Evolutionary conservation across 192 early-diverging fungal genomes (phyloP), one percentile per base, ranked within the genome.

Genomic region (Umbelopsis vinacea): DNA sequence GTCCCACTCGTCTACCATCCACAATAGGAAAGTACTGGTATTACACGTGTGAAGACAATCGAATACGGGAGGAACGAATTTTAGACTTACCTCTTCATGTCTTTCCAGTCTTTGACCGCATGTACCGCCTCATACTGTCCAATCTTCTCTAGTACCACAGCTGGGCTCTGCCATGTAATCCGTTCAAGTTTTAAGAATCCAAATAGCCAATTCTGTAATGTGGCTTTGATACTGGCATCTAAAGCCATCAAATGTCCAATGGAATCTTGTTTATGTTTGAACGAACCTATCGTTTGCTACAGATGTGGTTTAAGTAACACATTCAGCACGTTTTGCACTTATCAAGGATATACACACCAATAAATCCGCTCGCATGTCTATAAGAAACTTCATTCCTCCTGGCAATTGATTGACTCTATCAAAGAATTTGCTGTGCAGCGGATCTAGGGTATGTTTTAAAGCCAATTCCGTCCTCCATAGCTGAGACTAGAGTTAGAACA

Each of bases 61-160:
- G 5, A 29, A 70, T 24, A 52, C 40, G 46, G 14, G 11, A 21
- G 6, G 24, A n/a, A 12, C 7, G 67, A 4, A 40, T 3, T 11
- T 43, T 43, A 87, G 24, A 92, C 76, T 10, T 91, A 84, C 79
- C 93, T 89, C 75, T 96, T 94, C 71, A 98, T 77, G 66, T 94
- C 91, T 60, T 90, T 78, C 87, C 92, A 93, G 22, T 89, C 87
- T 66, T 84, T 83, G 52, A 98, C 88, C 8, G 92, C 88, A 74
- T 98, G 96, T 6, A 98, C 96, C 0, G 93, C 91, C 76, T 98
- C 96, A 76, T 97, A 95, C 67, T 91, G 80, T 24, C 85, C 87
- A 21, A 95, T 84, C 90, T 93, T 95, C 76, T 97, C 96, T 15
- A 97, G 82, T 3, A 94, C 76, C 24, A 77, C 82, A 2, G 93